Percentiles rank a stretch among this genome's conserved stretches.
phyloP scores from a whole-genome alignment of 1,284 basidiomycete genomes.

The Austroboletus novae-zelandiae region DNA sequence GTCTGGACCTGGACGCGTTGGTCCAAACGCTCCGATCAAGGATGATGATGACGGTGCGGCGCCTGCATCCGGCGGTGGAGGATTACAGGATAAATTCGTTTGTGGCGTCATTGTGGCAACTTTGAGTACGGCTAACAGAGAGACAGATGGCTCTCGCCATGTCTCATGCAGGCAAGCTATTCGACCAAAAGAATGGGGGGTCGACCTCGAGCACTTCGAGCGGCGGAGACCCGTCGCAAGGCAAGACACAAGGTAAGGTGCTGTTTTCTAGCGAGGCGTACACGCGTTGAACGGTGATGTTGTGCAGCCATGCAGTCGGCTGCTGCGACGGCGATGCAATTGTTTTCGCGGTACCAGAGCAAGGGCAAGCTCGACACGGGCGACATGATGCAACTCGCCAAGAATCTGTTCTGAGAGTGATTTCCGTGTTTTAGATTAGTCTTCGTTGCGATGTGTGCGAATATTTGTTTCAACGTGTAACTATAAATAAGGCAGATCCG shows the following conservation, averaged over 20 bases:
- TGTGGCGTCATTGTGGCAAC: constrained; percentile 1
- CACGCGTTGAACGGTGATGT: not conserved
- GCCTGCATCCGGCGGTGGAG: constrained; percentile 12
- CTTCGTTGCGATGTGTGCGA: constrained; percentile 2
- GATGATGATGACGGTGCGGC: constrained; percentile 7
- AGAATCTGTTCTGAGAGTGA: not conserved
- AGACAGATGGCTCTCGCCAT: constrained; percentile 30
- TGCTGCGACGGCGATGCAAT: constrained; percentile 31
- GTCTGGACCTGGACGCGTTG: not conserved
- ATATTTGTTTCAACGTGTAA: constrained; percentile 1
- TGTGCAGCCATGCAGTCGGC: constrained; percentile 32
- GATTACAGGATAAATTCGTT: constrained; percentile 33
- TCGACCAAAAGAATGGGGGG: constrained; percentile 33
- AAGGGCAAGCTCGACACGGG: constrained; percentile 29
- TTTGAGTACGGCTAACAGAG: constrained; percentile 1
- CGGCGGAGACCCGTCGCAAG: constrained; percentile 7
- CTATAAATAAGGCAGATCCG: constrained; percentile 8
- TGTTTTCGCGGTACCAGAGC: constrained; percentile 26
- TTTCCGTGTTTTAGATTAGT: no score
- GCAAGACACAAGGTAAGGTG: constrained; percentile 29
- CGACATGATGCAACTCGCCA: constrained; percentile 30
- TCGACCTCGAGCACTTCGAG: constrained; percentile 6
- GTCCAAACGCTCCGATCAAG: constrained; percentile 1
- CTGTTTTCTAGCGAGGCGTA: not conserved
- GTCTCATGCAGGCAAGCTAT: constrained; percentile 33